phyloP scores from a whole-genome alignment of 306 rosid species.

The Medicago truncatula region DNA sequence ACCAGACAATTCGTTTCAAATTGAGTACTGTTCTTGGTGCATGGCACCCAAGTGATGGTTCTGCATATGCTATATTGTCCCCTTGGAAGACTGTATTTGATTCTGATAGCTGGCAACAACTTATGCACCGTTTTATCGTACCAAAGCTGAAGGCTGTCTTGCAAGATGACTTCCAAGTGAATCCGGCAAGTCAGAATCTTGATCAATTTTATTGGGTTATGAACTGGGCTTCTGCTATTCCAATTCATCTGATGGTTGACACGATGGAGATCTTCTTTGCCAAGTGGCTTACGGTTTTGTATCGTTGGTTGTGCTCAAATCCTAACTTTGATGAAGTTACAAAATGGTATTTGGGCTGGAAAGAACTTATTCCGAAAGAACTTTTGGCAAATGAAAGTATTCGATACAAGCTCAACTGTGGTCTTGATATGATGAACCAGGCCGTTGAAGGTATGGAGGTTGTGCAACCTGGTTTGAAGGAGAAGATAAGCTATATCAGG shows the following conservation, averaged over 20 bases:
- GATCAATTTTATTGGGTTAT: slow-evolving; percentile 90
- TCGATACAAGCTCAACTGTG: slow-evolving; percentile 73
- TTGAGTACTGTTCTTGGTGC: slow-evolving; percentile 85
- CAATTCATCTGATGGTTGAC: slow-evolving; percentile 88
- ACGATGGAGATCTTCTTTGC: slow-evolving; percentile 83
- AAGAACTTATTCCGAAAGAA: slow-evolving; percentile 80
- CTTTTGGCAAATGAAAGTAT: slow-evolving; percentile 80
- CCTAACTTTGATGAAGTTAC: slow-evolving; percentile 91
- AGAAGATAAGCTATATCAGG: slow-evolving; percentile 77
- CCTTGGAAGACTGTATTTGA: slow-evolving; percentile 92
- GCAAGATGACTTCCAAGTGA: slow-evolving; percentile 91
- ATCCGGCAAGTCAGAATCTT: slow-evolving; percentile 83
- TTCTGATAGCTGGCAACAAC: slow-evolving; percentile 88
- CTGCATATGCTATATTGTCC: slow-evolving; percentile 82
- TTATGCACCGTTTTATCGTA: slow-evolving; percentile 81
- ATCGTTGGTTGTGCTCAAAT: slow-evolving; percentile 79
- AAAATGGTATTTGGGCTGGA: slow-evolving; percentile 91
- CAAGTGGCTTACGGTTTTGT: slow-evolving; percentile 88
- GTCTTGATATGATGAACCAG: slow-evolving; percentile 90
- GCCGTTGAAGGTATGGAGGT: slow-evolving; percentile 91
- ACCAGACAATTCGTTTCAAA: slow-evolving; percentile 79
- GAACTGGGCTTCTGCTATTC: slow-evolving; percentile 83
- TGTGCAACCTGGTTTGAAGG: slow-evolving; percentile 88
- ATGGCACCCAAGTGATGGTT: slow-evolving; percentile 92
- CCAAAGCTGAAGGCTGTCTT: slow-evolving; percentile 87